Conservation (phyloP, 495 filamentous ascomycete species). For the Tricharina praecox region DNA sequence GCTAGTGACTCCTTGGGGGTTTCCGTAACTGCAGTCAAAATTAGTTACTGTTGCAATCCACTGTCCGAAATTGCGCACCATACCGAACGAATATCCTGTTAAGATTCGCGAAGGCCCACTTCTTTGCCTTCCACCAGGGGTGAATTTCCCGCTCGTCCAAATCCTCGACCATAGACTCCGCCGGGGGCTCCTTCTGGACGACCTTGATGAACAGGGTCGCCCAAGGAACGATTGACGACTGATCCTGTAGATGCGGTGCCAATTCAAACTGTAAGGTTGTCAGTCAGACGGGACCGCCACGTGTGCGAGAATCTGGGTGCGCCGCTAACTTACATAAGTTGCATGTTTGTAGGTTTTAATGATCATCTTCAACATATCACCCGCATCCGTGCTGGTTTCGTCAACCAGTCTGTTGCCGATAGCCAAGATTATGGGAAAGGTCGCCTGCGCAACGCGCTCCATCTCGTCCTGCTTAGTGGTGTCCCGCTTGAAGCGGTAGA, state of each 20-base stretch:
- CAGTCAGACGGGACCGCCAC: too few species aligned
- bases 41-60: neutral
- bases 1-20: conserved; percentile 48
- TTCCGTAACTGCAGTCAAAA: conserved; percentile 55
- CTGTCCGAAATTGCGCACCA: conserved; percentile 16
- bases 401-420: conserved; percentile 78
- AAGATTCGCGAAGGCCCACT: conserved; percentile 95
- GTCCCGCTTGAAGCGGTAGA: conserved; percentile 77
- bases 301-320: too few species aligned
- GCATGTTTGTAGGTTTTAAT: conserved; percentile 96
- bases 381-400: conserved; percentile 80
- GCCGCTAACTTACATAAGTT: conserved; percentile 59
- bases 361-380: conserved; percentile 86
- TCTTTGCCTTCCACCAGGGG: conserved; percentile 99
- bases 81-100: conserved; percentile 90
- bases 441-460: conserved; percentile 78
- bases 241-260: conserved; percentile 53
- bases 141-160: conserved; percentile 74
- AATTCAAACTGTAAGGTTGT: conserved; percentile 56
- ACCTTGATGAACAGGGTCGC: conserved; percentile 83
- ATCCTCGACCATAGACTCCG: conserved; percentile 62
- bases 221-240: conserved; percentile 78
- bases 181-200: conserved; percentile 68
- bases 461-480: conserved; percentile 68
- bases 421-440: conserved; percentile 74